Conservation (phyloP, 768 basidiomycete genomes). For the Amanita subjunquillea region DNA sequence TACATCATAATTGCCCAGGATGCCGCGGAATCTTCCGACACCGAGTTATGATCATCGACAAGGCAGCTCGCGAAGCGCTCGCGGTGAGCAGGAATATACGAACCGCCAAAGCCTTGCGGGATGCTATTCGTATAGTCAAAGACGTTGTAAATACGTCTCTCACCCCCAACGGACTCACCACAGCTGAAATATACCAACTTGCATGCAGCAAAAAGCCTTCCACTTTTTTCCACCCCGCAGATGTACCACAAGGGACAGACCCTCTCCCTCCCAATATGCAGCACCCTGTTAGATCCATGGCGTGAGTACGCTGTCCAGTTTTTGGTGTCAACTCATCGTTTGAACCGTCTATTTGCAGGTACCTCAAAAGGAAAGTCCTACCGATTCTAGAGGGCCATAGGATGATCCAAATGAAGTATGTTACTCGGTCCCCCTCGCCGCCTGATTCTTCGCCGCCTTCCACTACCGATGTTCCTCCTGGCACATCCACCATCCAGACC, state of each 20-base stretch:
- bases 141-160: slow-evolving; percentile 17
- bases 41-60: background rate
- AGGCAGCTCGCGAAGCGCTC: background rate
- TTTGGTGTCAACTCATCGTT: background rate
- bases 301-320: slow-evolving; percentile 20
- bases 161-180: slow-evolving; percentile 22
- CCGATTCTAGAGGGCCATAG: slow-evolving; percentile 30
- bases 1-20: no score
- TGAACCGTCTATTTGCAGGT: slow-evolving; percentile 24
- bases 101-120: background rate
- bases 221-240: slow-evolving; percentile 15
- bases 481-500: slow-evolving; percentile 1
- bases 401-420: slow-evolving; percentile 30
- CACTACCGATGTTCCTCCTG: slow-evolving; percentile 4
- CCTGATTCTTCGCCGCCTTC: slow-evolving; percentile 9
- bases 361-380: slow-evolving; percentile 44
- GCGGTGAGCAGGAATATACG: background rate
- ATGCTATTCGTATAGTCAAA: slow-evolving; percentile 16
- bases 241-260: background rate
- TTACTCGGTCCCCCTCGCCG: slow-evolving; percentile 13
- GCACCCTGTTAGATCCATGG: slow-evolving; percentile 45
- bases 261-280: slow-evolving; percentile 27
- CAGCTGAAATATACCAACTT: slow-evolving; percentile 27
- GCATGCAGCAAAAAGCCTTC: slow-evolving; percentile 19
- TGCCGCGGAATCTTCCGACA: no score